A percentile compares a stretch with the other conserved stretches of the same genome.
phyloP scores from a whole-genome alignment of 2,329 filamentous ascomycete species.

The Raffaelea deltoideospora region DNA sequence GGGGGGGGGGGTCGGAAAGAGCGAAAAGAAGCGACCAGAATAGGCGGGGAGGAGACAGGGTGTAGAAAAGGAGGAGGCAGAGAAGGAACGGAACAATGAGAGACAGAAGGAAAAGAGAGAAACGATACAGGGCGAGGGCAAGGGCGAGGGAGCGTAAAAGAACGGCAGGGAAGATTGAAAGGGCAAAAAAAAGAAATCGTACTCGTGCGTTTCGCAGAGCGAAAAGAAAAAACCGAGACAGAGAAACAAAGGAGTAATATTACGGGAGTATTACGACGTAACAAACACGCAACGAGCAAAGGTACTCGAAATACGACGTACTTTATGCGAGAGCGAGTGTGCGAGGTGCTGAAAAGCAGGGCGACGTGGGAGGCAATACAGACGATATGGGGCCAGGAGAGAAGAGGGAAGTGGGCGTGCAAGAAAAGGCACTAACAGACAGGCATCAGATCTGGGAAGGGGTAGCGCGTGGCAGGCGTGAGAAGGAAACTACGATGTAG shows the following conservation, averaged over 20 bases:
- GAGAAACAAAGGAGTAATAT: background rate
- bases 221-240: background rate
- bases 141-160: background rate
- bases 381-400: background rate
- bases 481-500: background rate
- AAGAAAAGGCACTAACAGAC: background rate
- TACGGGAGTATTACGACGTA: no score
- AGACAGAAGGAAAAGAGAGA: background rate
- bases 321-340: background rate
- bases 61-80: background rate
- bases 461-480: slow-evolving; percentile 1
- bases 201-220: background rate
- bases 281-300: no score
- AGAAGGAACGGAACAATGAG: background rate
- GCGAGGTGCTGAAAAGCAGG: background rate
- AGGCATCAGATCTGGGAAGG: background rate
- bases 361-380: background rate
- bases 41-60: background rate
- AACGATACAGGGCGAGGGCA: background rate
- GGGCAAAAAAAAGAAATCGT: background rate
- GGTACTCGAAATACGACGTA: background rate
- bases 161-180: background rate
- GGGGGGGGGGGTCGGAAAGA: no score
- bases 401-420: background rate
- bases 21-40: background rate